Conservation (phyloP, 352 stramenopile genomes). For the Ophiocytium majus region DNA sequence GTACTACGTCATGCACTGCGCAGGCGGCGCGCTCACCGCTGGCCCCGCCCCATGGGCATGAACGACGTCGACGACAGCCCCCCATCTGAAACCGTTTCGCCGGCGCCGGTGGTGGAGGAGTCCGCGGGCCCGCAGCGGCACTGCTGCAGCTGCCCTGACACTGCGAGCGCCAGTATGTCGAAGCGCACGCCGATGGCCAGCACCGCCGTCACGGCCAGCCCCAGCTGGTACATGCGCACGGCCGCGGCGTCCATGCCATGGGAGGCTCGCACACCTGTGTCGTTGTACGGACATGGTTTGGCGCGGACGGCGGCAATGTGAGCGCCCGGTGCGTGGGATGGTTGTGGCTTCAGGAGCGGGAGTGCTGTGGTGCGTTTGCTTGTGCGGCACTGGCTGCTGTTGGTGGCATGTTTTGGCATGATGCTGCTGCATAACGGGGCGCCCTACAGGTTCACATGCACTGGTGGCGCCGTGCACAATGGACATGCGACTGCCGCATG, state of each 20-base stretch:
- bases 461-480: no score
- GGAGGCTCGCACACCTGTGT: neutral
- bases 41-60: neutral
- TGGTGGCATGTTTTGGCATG: no score
- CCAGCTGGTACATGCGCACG: slow-evolving; percentile 16
- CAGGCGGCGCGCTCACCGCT: neutral
- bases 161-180: neutral
- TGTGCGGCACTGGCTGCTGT: no score
- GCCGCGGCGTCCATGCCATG: neutral
- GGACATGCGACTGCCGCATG: neutral
- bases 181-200: neutral
- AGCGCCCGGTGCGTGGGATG: no score
- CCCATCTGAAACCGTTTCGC: neutral
- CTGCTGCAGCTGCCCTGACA: neutral
- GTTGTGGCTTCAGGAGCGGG: no score
- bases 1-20: neutral
- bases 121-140: neutral
- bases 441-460: no score
- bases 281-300: neutral
- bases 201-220: neutral
- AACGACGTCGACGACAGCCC: neutral
- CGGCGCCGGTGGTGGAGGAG: neutral
- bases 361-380: no score
- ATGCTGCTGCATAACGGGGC: no score
- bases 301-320: neutral